A percentile compares a stretch with the other conserved stretches of the same genome.
Evolutionary conservation across 768 basidiomycete species (phyloP).

Genomic region (Suillus ampliporus): DNA sequence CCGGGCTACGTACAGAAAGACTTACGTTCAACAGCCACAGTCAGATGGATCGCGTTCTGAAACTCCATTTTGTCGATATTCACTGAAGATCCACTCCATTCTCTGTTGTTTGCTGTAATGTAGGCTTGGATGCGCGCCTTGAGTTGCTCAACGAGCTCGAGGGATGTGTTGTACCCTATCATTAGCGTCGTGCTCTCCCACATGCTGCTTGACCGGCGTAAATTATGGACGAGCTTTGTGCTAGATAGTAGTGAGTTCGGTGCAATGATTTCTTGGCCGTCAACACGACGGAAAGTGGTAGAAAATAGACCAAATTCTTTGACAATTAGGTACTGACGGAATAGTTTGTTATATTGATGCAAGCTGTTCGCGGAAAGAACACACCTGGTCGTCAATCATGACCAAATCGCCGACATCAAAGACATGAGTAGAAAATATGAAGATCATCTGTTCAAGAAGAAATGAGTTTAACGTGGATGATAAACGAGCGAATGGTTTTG

Average conservation of each 20-base stretch:
- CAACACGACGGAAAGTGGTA: slow-evolving; percentile 79
- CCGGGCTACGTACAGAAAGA: slow-evolving; percentile 17
- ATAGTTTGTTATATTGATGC: not conserved
- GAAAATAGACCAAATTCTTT: slow-evolving; percentile 83
- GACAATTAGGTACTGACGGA: slow-evolving; percentile 45
- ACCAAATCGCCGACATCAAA: slow-evolving; percentile 85
- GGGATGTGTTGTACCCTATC: slow-evolving; percentile 71
- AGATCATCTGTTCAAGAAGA: slow-evolving; percentile 61
- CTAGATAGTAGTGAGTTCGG: slow-evolving; percentile 75
- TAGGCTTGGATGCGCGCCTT: slow-evolving; percentile 62
- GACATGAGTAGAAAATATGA: slow-evolving; percentile 87
- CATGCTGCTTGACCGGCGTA: slow-evolving; percentile 78
- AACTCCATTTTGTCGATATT: slow-evolving; percentile 84
- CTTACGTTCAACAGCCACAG: slow-evolving; percentile 75
- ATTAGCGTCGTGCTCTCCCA: slow-evolving; percentile 74
- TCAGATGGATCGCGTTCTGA: slow-evolving; percentile 72
- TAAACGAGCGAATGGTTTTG: not conserved
- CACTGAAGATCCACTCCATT: slow-evolving; percentile 69
- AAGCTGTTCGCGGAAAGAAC: slow-evolving; percentile 1
- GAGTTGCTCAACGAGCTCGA: slow-evolving; percentile 73
- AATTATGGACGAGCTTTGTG: slow-evolving; percentile 78
- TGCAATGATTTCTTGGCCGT: slow-evolving; percentile 80
- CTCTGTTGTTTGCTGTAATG: slow-evolving; percentile 66
- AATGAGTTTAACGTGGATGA: slow-evolving; percentile 3
- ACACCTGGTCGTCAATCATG: slow-evolving; percentile 76